A percentile compares a stretch with the other conserved stretches of the same genome.
Conservation (phyloP, 805 yeast species). For the Zygoascus flipseniorum region DNA sequence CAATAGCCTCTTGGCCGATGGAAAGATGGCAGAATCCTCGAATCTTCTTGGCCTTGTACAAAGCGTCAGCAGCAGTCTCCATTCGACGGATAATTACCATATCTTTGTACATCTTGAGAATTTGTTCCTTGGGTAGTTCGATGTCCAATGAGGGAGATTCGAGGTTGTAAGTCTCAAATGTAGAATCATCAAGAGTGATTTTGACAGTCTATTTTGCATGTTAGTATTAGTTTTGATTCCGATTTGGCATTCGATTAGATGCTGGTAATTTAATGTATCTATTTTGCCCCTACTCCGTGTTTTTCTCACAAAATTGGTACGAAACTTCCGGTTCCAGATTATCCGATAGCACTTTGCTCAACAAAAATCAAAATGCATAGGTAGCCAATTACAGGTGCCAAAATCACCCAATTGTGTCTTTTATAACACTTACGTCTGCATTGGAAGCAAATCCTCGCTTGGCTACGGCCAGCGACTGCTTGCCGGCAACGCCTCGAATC, state of each 20-base stretch:
- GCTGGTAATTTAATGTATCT: too few relatives aligned
- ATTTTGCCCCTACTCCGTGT: too few relatives aligned
- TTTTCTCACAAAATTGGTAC: too few relatives aligned
- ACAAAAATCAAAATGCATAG: neutral
- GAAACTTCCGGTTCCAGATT: too few relatives aligned
- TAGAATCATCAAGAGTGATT: conserved; percentile 54
- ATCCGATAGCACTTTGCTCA: neutral
- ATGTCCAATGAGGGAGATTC: conserved; percentile 65
- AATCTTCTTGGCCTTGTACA: conserved; percentile 96
- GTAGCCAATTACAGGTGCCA: neutral
- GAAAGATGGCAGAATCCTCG: conserved; percentile 99
- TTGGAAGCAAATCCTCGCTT: conserved; percentile 1
- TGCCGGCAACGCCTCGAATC: neutral
- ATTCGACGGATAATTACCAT: conserved; percentile 84
- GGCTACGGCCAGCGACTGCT: neutral
- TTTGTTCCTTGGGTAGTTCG: conserved; percentile 69
- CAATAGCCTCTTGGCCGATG: conserved; percentile 97
- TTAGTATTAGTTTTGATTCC: too few relatives aligned
- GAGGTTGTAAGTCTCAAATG: conserved; percentile 80
- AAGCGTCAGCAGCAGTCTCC: conserved; percentile 98
- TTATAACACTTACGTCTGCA: neutral
- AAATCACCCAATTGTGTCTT: neutral
- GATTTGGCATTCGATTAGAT: too few relatives aligned
- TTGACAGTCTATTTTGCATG: conserved; percentile 11
- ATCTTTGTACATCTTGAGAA: conserved; percentile 92